These are phyloP conservation scores for Baudoinia panamericana DNA, from an alignment of 495 filamentous ascomycete species.

Conservation along the genomic window DNA sequence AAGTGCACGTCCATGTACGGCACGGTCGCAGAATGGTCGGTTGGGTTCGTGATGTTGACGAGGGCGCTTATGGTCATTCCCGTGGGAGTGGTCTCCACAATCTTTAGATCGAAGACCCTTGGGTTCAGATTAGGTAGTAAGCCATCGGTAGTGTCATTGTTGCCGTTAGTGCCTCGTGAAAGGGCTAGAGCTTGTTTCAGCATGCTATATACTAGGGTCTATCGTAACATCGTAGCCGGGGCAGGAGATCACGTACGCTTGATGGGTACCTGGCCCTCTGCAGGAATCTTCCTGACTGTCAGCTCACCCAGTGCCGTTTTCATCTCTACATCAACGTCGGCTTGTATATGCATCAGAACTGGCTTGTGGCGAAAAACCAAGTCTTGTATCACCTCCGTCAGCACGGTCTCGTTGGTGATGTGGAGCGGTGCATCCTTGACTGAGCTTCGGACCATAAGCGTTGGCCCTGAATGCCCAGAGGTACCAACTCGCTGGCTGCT, in stretches of 20 bases:
- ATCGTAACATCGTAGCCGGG: conserved; percentile 20
- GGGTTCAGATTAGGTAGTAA: conserved; percentile 38
- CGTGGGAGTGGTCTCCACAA: conserved; percentile 54
- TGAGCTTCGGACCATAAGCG: conserved; percentile 55
- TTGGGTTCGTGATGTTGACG: conserved; percentile 81
- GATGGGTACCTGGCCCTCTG: conserved; percentile 69
- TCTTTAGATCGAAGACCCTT: conserved; percentile 47
- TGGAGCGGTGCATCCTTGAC: conserved; percentile 68
- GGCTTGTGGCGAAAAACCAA: conserved; percentile 56
- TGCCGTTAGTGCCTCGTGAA: conserved; percentile 26
- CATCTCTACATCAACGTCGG: conserved; percentile 72
- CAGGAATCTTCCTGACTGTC: conserved; percentile 66
- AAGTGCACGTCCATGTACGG: conserved; percentile 68
- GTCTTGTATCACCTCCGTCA: conserved; percentile 60
- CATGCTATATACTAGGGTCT: conserved; percentile 15
- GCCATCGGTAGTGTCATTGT: conserved; percentile 5
- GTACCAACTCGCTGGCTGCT: conserved; percentile 56
- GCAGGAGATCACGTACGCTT: conserved; percentile 52
- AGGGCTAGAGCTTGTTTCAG: conserved; percentile 29
- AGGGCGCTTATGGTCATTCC: conserved; percentile 53
- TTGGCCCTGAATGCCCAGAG: conserved; percentile 37
- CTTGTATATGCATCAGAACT: conserved; percentile 56
- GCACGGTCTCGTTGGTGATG: conserved; percentile 61
- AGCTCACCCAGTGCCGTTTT: conserved; percentile 67
- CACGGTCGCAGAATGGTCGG: conserved; percentile 63